Evolutionary conservation across 2,329 filamentous ascomycete genomes (phyloP).

Genomic region (Penicillium glabrum): DNA sequence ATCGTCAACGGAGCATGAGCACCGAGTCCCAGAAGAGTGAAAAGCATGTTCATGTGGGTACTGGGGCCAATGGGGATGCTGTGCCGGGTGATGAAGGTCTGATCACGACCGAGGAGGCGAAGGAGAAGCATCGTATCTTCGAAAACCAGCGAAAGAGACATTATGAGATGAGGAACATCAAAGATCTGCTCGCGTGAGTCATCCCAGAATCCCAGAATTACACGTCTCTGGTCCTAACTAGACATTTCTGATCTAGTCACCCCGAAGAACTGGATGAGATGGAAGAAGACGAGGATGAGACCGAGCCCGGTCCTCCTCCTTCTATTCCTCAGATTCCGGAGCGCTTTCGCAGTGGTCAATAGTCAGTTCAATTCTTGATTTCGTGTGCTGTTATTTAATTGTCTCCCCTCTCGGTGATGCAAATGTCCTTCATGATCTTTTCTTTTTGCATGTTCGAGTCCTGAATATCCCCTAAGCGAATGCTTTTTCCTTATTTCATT

Average conservation of each 20-base stretch:
- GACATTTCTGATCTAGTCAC: constrained; percentile 44
- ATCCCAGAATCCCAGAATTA: background rate
- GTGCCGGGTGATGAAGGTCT: constrained; percentile 43
- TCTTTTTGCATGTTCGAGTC: background rate
- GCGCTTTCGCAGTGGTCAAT: constrained; percentile 28
- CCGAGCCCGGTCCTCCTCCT: constrained; percentile 24
- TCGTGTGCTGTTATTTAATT: background rate
- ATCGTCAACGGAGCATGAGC: constrained; percentile 42
- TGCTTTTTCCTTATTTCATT: background rate
- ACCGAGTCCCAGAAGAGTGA: constrained; percentile 49
- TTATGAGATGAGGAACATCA: constrained; percentile 98
- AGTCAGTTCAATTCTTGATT: background rate
- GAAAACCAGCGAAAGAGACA: constrained; percentile 92
- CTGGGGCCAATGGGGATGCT: constrained; percentile 33
- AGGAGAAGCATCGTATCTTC: constrained; percentile 88
- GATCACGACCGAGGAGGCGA: constrained; percentile 69
- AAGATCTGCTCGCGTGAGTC: constrained; percentile 73
- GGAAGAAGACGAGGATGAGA: constrained; percentile 46
- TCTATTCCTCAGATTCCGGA: constrained; percentile 36
- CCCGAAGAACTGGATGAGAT: constrained; percentile 65
- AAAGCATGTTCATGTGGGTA: constrained; percentile 80
- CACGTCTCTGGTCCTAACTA: constrained; percentile 1
- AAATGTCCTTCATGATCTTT: background rate
- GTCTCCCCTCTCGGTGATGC: background rate
- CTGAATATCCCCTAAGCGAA: constrained; percentile 3